Evolutionary conservation across 2,329 filamentous ascomycete genomes (phyloP).

Genomic region (Cordyceps fumosorosea): DNA sequence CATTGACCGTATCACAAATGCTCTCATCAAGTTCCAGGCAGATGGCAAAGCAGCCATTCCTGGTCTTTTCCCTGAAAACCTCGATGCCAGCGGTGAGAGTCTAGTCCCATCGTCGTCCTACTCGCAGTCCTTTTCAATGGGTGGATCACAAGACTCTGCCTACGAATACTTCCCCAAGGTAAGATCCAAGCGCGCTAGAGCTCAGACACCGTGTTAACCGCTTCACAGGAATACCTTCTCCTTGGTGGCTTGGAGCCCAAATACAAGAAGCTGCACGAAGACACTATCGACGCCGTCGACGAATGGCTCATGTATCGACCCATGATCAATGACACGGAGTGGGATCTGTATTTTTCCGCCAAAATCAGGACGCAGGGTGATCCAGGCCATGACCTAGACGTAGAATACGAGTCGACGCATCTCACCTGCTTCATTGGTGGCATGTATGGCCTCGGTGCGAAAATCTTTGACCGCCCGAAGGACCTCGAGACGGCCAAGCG

Average conservation of each 20-base stretch:
- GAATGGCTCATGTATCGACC: constrained; percentile 72
- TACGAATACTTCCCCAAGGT: constrained; percentile 66
- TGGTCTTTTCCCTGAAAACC: constrained; percentile 70
- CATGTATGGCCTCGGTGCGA: constrained; percentile 61
- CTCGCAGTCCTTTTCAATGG: constrained; percentile 50
- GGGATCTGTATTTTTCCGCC: constrained; percentile 69
- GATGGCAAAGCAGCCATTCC: constrained; percentile 56
- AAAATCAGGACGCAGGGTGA: constrained; percentile 45
- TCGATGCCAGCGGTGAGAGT: constrained; percentile 69
- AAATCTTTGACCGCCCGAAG: constrained; percentile 50
- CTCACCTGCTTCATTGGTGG: constrained; percentile 64
- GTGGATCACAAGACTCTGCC: constrained; percentile 61
- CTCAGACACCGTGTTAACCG: constrained; percentile 18
- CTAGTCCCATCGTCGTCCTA: constrained; percentile 43
- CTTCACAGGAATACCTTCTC: constrained; percentile 58
- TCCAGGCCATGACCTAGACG: constrained; percentile 31
- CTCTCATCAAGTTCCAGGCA: constrained; percentile 68
- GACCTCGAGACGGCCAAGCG: constrained; percentile 58
- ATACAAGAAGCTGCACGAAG: constrained; percentile 67
- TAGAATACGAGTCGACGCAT: constrained; percentile 56
- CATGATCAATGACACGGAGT: constrained; percentile 57
- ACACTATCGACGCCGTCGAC: constrained; percentile 59
- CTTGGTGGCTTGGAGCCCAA: constrained; percentile 67
- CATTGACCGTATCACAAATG: constrained; percentile 76
- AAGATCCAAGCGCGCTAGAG: constrained; percentile 7